phyloP scores from a whole-genome alignment of 2,329 filamentous ascomycete species.

The Fusarium buxicola region DNA sequence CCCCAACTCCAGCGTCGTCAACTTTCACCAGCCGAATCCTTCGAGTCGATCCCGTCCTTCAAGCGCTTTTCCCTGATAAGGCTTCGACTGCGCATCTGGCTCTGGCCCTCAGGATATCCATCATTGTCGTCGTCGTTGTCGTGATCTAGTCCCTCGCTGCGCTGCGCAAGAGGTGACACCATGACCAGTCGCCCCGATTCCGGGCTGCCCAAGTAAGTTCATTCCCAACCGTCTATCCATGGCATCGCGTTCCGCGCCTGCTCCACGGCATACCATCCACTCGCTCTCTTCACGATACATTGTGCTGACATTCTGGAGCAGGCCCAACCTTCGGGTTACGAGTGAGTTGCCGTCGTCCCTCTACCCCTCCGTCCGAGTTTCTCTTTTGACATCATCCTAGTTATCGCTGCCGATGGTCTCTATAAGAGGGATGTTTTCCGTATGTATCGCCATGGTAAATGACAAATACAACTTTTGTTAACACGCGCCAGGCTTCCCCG shows the following conservation, averaged over 20 bases:
- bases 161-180: conserved; percentile 45
- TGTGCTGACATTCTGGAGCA: conserved; percentile 61
- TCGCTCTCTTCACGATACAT: conserved; percentile 8
- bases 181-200: conserved; percentile 53
- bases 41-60: conserved; percentile 27
- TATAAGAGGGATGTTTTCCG: conserved; percentile 99
- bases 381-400: conserved; percentile 65
- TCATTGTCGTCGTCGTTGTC: conserved; percentile 33
- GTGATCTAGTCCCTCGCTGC: conserved; percentile 45
- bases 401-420: conserved; percentile 97
- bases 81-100: conserved; percentile 34
- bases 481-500: conserved; percentile 81
- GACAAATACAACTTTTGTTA: conserved; percentile 38
- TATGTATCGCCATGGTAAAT: conserved; percentile 64
- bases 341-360: conserved; percentile 69
- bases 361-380: conserved; percentile 32
- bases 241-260: conserved; percentile 26
- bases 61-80: conserved; percentile 32
- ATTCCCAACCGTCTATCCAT: conserved; percentile 17
- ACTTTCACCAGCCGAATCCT: conserved; percentile 43
- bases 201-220: conserved; percentile 52
- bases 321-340: conserved; percentile 91
- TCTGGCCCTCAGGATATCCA: conserved; percentile 28
- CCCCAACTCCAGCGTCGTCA: conserved; percentile 42
- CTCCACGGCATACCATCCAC: conserved; percentile 1